Conservation (phyloP, 495 filamentous ascomycete genomes). For the Xylaria cubensis region DNA sequence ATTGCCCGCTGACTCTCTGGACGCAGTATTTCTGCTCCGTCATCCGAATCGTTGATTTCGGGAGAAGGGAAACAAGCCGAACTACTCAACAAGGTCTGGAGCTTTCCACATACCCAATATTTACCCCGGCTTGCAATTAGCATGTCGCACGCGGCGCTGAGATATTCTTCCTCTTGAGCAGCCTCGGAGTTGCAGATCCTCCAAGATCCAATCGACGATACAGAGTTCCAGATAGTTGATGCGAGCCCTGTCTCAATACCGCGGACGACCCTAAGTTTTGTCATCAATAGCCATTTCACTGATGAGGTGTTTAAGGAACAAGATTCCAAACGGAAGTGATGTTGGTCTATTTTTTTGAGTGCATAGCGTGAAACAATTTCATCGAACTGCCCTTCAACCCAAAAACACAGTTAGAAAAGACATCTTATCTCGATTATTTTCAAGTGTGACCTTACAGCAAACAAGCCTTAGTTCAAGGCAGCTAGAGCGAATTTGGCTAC, state of each 20-base stretch:
- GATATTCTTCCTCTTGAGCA: neutral
- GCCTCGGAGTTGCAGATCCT: neutral
- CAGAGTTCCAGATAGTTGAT: neutral
- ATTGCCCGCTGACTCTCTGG: neutral
- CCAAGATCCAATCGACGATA: neutral
- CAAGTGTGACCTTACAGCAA: neutral
- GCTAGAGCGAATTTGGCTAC: neutral
- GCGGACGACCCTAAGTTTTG: neutral
- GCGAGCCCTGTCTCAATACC: neutral
- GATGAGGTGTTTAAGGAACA: neutral
- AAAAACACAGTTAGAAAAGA: neutral
- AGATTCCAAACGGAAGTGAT: neutral
- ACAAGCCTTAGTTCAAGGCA: neutral
- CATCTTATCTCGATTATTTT: neutral
- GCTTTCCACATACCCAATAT: neutral
- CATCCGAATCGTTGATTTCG: neutral
- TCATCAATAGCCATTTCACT: neutral
- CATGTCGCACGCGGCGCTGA: neutral
- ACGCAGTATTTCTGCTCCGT: neutral
- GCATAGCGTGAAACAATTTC: neutral
- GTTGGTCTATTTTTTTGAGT: neutral
- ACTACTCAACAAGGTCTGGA: neutral
- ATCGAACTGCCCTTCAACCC: neutral
- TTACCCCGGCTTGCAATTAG: neutral
- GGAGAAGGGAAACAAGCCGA: neutral